Conservation (phyloP, 2,329 filamentous ascomycete species). For the Ascosphaera aggregata region DNA sequence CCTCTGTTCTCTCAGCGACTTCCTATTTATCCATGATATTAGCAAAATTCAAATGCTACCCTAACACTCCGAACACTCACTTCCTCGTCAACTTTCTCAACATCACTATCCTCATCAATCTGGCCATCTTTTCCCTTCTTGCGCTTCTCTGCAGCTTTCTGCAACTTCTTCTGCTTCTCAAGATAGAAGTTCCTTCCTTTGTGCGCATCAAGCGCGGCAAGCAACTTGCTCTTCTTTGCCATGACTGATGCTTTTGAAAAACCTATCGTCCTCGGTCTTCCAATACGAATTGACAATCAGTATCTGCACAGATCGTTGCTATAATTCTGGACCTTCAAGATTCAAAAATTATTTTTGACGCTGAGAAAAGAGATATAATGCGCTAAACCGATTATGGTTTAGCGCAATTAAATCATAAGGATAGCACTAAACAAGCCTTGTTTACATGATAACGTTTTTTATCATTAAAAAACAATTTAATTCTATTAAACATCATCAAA, state of each 20-base stretch:
- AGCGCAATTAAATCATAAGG: no score
- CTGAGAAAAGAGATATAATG: no score
- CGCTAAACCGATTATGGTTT: no score
- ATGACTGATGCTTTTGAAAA: slow-evolving; percentile 16
- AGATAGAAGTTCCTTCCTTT: slow-evolving; percentile 46
- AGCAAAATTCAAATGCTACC: neutral
- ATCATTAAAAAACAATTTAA: no score
- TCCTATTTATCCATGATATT: slow-evolving; percentile 2
- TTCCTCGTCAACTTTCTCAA: slow-evolving; percentile 7
- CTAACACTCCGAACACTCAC: slow-evolving; percentile 3
- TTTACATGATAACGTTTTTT: no score
- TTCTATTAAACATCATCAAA: no score
- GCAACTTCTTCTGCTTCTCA: slow-evolving; percentile 51
- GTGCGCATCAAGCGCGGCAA: slow-evolving; percentile 32
- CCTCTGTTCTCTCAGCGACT: slow-evolving; percentile 6
- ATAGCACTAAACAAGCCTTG: no score
- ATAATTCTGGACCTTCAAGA: no score
- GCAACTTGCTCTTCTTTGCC: slow-evolving; percentile 33
- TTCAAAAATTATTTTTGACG: no score
- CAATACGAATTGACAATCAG: no score
- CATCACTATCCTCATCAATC: slow-evolving; percentile 4
- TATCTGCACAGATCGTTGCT: no score
- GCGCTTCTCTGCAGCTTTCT: slow-evolving; percentile 23
- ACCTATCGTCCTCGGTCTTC: no score
- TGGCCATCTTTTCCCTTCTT: slow-evolving; percentile 14